Evolutionary conservation across 2,329 filamentous ascomycete species (phyloP).

Genomic region (Kalaharituber pfeilii): DNA sequence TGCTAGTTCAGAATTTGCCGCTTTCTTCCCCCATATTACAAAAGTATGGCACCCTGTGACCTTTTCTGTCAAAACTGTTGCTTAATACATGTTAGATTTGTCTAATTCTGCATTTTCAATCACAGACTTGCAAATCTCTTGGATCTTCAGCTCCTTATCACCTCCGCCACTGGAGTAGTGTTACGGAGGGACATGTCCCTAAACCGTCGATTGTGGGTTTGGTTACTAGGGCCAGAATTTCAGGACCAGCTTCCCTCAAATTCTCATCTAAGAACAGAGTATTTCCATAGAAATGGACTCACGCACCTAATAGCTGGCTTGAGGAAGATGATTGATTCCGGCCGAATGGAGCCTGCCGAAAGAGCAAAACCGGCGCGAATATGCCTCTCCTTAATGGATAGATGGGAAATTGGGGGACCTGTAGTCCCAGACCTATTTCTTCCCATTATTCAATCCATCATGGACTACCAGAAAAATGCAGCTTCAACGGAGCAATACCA

Average conservation of each 20-base stretch:
- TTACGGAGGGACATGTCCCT: constrained; percentile 88
- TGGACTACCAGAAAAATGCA: constrained; percentile 50
- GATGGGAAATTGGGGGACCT: constrained; percentile 87
- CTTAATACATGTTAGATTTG: background rate
- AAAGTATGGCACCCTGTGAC: constrained; percentile 35
- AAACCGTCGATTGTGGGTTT: constrained; percentile 86
- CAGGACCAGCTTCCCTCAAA: constrained; percentile 24
- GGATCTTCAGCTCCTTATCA: constrained; percentile 67
- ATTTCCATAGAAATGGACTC: constrained; percentile 68
- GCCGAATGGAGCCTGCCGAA: constrained; percentile 41
- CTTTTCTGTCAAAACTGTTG: background rate
- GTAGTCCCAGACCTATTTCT: constrained; percentile 81
- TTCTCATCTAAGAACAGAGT: constrained; percentile 33
- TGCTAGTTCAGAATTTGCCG: constrained; percentile 79
- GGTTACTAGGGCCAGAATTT: constrained; percentile 67
- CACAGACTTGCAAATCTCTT: constrained; percentile 33
- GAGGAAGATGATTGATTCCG: constrained; percentile 52
- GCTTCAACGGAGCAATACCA: constrained; percentile 52
- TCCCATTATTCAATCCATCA: constrained; percentile 64
- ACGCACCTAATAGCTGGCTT: constrained; percentile 57
- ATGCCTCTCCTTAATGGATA: constrained; percentile 89
- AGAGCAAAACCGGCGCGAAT: constrained; percentile 75
- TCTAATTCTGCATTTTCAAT: background rate
- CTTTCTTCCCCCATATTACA: constrained; percentile 69
- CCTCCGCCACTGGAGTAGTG: constrained; percentile 73